These are phyloP conservation scores for Curvularia sp. DNA, from an alignment of 2,329 filamentous ascomycete genomes.

Conservation along the genomic window DNA sequence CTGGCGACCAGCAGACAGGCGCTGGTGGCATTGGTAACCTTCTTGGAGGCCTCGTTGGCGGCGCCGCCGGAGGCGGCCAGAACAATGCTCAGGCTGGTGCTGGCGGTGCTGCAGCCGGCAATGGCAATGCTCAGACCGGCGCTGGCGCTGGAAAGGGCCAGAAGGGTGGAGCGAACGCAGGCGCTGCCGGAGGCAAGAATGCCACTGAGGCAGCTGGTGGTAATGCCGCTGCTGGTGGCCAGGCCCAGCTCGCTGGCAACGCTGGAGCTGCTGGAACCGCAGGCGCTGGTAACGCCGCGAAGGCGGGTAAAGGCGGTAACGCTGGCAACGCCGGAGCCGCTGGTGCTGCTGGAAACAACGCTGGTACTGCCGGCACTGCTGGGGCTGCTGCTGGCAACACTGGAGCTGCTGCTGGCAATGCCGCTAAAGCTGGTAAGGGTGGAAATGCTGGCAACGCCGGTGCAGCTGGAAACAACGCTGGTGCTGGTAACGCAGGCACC, in stretches of 20 bases:
- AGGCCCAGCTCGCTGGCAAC: background rate
- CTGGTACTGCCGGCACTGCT: background rate
- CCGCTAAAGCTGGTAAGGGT: background rate
- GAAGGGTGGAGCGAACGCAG: background rate
- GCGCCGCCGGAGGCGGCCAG: background rate
- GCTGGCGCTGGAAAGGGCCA: background rate
- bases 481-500: background rate
- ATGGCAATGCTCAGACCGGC: too few species aligned
- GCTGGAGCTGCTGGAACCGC: constrained; percentile 6
- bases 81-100: background rate
- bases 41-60: constrained; percentile 12
- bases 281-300: too few species aligned
- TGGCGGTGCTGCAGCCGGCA: background rate
- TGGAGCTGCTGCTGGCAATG: background rate
- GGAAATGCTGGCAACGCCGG: background rate
- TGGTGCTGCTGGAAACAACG: background rate
- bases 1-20: constrained; percentile 11
- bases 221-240: background rate
- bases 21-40: constrained; percentile 13
- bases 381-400: background rate
- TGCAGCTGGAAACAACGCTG: background rate
- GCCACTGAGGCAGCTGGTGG: constrained; percentile 6
- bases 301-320: background rate
- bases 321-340: background rate
- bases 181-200: constrained; percentile 11